Evolutionary conservation across 768 basidiomycete genomes (phyloP).

Genomic region (Pholiota molesta): DNA sequence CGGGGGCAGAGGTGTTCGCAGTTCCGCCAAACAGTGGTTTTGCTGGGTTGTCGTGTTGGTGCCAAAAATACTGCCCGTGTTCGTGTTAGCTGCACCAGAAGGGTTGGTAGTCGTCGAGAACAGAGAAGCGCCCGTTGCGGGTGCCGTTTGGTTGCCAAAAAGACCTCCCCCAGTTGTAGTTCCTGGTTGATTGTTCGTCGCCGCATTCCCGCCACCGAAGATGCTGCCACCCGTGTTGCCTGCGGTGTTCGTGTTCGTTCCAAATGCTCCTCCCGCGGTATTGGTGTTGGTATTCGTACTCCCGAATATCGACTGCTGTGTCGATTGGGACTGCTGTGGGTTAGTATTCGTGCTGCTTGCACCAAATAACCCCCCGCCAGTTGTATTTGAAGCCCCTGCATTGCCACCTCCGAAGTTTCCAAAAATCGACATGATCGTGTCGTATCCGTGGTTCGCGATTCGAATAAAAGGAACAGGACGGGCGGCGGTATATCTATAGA

Average conservation of each 20-base stretch:
- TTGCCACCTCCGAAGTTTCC: slow-evolving; percentile 21
- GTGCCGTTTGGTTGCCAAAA: slow-evolving; percentile 20
- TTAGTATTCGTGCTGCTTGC: slow-evolving; percentile 15
- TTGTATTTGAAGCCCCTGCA: slow-evolving; percentile 11
- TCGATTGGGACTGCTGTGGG: slow-evolving; percentile 18
- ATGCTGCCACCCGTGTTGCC: slow-evolving; percentile 24
- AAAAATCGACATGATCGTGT: slow-evolving; percentile 27
- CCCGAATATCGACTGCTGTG: slow-evolving; percentile 20
- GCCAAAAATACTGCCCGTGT: slow-evolving; percentile 4
- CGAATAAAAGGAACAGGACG: no score
- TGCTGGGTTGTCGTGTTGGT: not conserved
- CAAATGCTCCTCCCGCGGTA: slow-evolving; percentile 24
- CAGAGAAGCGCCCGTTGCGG: slow-evolving; percentile 24
- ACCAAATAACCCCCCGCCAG: slow-evolving; percentile 27
- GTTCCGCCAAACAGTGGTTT: not conserved
- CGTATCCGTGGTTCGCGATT: no score
- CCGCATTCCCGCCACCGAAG: slow-evolving; percentile 20
- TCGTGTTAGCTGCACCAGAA: slow-evolving; percentile 7
- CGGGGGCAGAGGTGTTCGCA: slow-evolving; percentile 3
- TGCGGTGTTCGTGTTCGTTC: slow-evolving; percentile 18
- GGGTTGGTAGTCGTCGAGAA: slow-evolving; percentile 26
- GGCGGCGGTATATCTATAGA: no score
- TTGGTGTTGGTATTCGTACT: slow-evolving; percentile 17
- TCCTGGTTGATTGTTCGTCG: slow-evolving; percentile 6
- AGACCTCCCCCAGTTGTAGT: slow-evolving; percentile 14